A percentile compares a stretch with the other conserved stretches of the same genome.
phyloP scores from a whole-genome alignment of 805 yeast species.

The Kregervanrija fluxuum region DNA sequence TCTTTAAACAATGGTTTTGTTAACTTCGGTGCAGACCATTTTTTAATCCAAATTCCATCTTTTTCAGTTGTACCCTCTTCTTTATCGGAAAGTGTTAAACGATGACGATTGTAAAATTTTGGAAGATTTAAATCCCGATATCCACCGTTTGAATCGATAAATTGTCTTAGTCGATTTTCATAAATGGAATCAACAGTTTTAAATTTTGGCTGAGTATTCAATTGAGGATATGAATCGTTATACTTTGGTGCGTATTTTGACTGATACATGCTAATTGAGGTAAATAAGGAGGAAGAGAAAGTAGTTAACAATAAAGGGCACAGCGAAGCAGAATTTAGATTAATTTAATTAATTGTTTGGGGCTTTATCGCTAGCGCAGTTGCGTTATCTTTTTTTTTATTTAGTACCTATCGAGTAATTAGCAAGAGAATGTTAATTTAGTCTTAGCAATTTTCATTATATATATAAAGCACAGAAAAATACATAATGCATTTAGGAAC shows the following conservation, averaged over 20 bases:
- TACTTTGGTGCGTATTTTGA: background rate
- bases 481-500: no score
- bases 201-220: constrained; percentile 52
- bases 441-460: no score
- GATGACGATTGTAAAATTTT: constrained; percentile 60
- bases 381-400: no score
- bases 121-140: constrained; percentile 70
- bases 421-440: no score
- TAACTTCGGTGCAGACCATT: constrained; percentile 68
- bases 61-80: constrained; percentile 21
- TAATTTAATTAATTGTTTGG: no score
- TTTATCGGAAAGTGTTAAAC: constrained; percentile 26
- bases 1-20: constrained; percentile 57
- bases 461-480: no score
- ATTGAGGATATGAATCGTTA: constrained; percentile 27
- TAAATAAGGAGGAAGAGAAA: no score
- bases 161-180: constrained; percentile 67
- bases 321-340: no score
- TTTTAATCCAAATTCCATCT: constrained; percentile 46
- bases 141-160: constrained; percentile 67
- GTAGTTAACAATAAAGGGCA: no score
- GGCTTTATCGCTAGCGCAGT: no score
- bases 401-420: no score
- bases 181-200: constrained; percentile 73
- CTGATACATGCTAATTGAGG: background rate